phyloP scores from a whole-genome alignment of 164 flowering plant species.

The Umbilicus rupestris region DNA sequence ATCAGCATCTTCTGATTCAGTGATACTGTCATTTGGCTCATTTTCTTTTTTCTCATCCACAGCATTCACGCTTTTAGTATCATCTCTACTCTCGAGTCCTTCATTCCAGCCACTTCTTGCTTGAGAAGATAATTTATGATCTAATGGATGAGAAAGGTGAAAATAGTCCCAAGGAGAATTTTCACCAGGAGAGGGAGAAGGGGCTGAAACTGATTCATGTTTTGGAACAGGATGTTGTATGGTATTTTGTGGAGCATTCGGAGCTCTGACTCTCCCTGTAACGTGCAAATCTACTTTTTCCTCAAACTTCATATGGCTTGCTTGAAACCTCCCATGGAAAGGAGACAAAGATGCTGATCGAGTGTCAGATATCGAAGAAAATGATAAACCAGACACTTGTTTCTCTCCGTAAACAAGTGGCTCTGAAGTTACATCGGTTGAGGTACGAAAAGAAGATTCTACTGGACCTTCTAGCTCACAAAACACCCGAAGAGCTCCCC shows the following conservation, averaged over 20 bases:
- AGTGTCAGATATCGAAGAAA: constrained; percentile 52
- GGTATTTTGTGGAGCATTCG: constrained; percentile 33
- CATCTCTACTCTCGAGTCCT: constrained; percentile 31
- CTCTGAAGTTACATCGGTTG: constrained; percentile 67
- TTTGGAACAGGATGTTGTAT: constrained; percentile 34
- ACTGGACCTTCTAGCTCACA: constrained; percentile 46
- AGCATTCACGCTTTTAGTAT: constrained; percentile 16
- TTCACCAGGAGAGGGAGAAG: constrained; percentile 26
- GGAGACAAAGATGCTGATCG: constrained; percentile 73
- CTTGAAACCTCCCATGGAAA: constrained; percentile 32
- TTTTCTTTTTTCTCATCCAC: neutral
- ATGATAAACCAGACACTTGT: constrained; percentile 51
- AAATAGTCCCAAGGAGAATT: constrained; percentile 88
- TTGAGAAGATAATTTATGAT: constrained; percentile 44
- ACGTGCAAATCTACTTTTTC: constrained; percentile 47
- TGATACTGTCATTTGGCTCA: constrained; percentile 52
- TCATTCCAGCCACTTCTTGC: constrained; percentile 26
- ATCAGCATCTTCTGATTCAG: constrained; percentile 54
- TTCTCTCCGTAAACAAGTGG: constrained; percentile 53
- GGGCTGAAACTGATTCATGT: constrained; percentile 31
- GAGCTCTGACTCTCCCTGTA: constrained; percentile 36
- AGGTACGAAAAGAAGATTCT: constrained; percentile 57
- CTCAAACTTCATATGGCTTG: constrained; percentile 65
- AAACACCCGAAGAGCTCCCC: constrained; percentile 62
- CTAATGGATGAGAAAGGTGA: constrained; percentile 42